Percentiles rank a stretch among this genome's conserved stretches.
Conservation (phyloP, 2,329 filamentous ascomycete genomes). For the Epichloe baconii region DNA sequence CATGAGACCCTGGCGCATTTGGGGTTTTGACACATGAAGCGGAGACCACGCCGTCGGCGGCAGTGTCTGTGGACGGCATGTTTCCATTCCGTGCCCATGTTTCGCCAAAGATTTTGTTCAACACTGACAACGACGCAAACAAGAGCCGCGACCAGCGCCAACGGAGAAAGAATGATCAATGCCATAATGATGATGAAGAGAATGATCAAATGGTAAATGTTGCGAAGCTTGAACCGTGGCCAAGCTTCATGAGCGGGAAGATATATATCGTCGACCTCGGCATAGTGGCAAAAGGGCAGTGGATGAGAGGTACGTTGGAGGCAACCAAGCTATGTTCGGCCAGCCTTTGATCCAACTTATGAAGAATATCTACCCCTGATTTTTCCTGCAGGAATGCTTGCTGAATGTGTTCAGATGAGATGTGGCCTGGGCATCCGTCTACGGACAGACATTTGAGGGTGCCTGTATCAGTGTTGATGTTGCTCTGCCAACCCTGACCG, state of each 20-base stretch:
- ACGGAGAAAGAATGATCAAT: constrained; percentile 42
- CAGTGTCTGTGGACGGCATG: constrained; percentile 53
- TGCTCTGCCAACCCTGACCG: constrained; percentile 81
- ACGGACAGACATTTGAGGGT: constrained; percentile 78
- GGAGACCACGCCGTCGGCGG: constrained; percentile 57
- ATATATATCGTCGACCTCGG: constrained; percentile 72
- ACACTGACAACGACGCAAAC: constrained; percentile 31
- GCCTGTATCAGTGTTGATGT: constrained; percentile 57
- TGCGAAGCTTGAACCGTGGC: constrained; percentile 43
- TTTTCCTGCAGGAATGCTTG: constrained; percentile 59
- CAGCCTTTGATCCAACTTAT: constrained; percentile 66
- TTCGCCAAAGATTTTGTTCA: constrained; percentile 27
- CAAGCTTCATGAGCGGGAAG: constrained; percentile 40
- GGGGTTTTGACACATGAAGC: constrained; percentile 64
- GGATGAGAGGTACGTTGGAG: constrained; percentile 60
- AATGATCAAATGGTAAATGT: constrained; percentile 33
- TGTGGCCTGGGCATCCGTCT: constrained; percentile 60
- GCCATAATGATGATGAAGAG: constrained; percentile 39
- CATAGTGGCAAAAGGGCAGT: constrained; percentile 84
- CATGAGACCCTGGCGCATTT: constrained; percentile 62
- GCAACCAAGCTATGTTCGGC: constrained; percentile 63
- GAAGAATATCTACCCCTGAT: constrained; percentile 57
- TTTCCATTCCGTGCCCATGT: constrained; percentile 34
- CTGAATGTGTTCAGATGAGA: constrained; percentile 56
- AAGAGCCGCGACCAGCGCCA: constrained; percentile 34